Conservation (phyloP, 2,329 filamentous ascomycete species). For the Paraphaeosphaeria sporulosa region DNA sequence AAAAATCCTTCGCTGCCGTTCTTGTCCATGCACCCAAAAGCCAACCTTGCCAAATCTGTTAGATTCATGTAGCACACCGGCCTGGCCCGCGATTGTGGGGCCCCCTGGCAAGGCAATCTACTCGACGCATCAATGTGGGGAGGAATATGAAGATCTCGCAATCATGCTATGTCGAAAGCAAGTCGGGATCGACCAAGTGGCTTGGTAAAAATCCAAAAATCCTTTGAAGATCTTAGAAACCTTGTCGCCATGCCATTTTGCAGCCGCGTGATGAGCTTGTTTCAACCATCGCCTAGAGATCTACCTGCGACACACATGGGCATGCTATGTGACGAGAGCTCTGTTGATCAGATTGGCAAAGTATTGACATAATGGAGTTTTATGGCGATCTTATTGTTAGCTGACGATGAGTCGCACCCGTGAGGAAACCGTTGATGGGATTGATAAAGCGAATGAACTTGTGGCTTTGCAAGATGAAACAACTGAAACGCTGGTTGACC, state of each 20-base stretch:
- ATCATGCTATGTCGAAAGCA: background rate
- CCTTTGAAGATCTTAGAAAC: slow-evolving; percentile 1
- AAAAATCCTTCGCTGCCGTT: background rate
- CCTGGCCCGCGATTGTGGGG: background rate
- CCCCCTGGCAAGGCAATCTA: background rate
- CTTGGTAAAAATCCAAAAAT: slow-evolving; percentile 4
- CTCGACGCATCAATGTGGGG: slow-evolving; percentile 7
- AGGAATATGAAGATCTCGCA: slow-evolving; percentile 6
- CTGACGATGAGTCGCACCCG: background rate
- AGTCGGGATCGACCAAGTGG: background rate
- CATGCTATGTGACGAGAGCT: background rate
- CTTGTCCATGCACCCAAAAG: background rate
- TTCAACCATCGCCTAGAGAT: slow-evolving; percentile 12
- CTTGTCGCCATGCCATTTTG: slow-evolving; percentile 7
- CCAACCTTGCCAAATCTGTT: too few species aligned
- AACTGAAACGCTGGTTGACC: background rate
- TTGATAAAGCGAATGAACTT: background rate
- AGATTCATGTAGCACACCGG: background rate
- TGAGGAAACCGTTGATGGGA: background rate
- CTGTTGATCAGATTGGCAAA: background rate
- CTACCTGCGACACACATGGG: background rate
- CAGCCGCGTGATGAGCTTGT: slow-evolving; percentile 15
- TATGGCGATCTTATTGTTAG: background rate
- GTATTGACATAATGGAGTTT: background rate
- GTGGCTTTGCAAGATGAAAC: background rate